These are phyloP conservation scores for Cryphonectria naterciae DNA, from an alignment of 2,329 filamentous ascomycete genomes.

Conservation along the genomic window DNA sequence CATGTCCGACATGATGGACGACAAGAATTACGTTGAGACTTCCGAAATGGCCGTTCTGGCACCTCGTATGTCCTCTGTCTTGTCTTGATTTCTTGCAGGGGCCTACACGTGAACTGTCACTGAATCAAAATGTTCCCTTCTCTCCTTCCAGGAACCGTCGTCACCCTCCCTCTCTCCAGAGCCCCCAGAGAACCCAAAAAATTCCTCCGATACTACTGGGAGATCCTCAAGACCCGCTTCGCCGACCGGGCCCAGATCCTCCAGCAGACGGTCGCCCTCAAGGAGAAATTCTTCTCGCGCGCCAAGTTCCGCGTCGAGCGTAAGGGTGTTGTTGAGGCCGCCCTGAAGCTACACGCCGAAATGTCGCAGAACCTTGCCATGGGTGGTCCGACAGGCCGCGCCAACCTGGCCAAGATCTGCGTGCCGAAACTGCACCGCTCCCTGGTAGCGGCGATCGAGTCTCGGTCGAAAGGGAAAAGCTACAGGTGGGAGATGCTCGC, in stretches of 20 bases:
- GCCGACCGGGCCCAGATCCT: constrained; percentile 44
- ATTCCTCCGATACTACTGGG: constrained; percentile 44
- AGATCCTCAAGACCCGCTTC: constrained; percentile 42
- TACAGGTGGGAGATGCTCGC: constrained; percentile 59
- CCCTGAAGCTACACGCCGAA: constrained; percentile 61
- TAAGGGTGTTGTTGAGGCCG: constrained; percentile 52
- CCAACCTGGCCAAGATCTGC: constrained; percentile 57
- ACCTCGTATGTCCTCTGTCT: constrained; percentile 13
- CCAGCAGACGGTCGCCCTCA: constrained; percentile 41
- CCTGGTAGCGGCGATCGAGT: constrained; percentile 58
- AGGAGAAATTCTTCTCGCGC: constrained; percentile 47
- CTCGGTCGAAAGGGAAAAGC: constrained; percentile 50
- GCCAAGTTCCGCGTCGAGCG: constrained; percentile 38
- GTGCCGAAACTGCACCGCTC: constrained; percentile 53
- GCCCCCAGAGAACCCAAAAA: constrained; percentile 37
- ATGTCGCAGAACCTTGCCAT: constrained; percentile 66
- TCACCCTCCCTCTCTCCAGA: constrained; percentile 46
- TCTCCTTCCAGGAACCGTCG: constrained; percentile 49
- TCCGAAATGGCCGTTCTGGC: constrained; percentile 17
- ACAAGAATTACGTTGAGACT: not conserved
- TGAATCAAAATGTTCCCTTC: not conserved
- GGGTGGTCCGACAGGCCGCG: constrained; percentile 49
- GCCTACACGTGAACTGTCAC: not conserved
- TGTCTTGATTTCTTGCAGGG: not conserved
- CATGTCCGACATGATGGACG: constrained; percentile 8